A percentile compares a stretch with the other conserved stretches of the same genome.
These are phyloP conservation scores for Mycena indigotica DNA, from an alignment of 768 basidiomycete species.

Conservation along the genomic window DNA sequence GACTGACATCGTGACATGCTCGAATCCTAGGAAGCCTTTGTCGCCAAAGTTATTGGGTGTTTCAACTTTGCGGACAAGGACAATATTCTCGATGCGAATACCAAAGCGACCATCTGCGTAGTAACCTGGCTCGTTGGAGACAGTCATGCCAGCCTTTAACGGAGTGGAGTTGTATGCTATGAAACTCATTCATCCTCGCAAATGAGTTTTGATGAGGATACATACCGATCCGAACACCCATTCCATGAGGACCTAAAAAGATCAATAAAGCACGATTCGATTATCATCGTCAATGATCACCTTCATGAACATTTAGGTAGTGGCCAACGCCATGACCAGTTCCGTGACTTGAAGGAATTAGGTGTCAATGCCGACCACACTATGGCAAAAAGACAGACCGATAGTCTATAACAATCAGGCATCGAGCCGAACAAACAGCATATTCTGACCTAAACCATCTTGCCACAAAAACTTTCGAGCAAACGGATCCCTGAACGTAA, in stretches of 20 bases:
- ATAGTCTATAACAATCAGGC: conserved; percentile 47
- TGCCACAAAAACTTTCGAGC: conserved; percentile 81
- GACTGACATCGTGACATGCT: conserved; percentile 82
- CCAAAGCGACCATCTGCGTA: conserved; percentile 91
- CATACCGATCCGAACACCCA: conserved; percentile 57
- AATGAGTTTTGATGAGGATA: neutral
- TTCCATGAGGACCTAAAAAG: conserved; percentile 58
- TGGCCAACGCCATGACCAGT: conserved; percentile 96
- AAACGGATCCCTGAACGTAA: conserved; percentile 68
- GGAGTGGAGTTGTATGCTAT: conserved; percentile 68
- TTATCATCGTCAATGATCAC: conserved; percentile 25
- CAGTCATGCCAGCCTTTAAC: conserved; percentile 83
- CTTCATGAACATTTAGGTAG: conserved; percentile 94
- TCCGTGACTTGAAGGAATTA: conserved; percentile 60
- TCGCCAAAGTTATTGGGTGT: conserved; percentile 82
- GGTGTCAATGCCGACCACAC: neutral
- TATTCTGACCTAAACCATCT: conserved; percentile 73
- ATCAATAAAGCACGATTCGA: neutral
- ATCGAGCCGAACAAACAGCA: conserved; percentile 10
- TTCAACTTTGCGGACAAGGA: conserved; percentile 70
- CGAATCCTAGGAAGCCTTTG: conserved; percentile 83
- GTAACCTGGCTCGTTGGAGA: conserved; percentile 94
- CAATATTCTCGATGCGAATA: conserved; percentile 90
- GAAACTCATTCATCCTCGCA: neutral
- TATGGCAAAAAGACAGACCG: too few species aligned